Base-by-base conservation (phyloP, 169 alveolate genomes). In the Plasmodium adleri region DNA sequence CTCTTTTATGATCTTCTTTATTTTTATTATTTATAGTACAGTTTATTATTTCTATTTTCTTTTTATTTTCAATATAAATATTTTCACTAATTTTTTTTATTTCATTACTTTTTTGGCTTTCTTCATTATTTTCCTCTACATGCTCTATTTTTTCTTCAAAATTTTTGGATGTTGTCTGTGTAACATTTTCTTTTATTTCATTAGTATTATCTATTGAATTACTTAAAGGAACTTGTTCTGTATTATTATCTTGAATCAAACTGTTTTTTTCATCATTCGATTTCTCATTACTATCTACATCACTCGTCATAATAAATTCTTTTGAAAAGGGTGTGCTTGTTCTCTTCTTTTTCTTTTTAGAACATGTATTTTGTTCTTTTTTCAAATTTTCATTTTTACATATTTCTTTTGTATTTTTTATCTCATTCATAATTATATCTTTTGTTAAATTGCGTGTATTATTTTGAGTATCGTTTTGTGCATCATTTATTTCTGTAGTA, bases 391-490 rank as follows among this genome's bases (percentile, higher is more conserved):
- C 63, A 12, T 74, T 59, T 59, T n/a, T 22, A n/a, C 49, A 39
- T 32, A 22, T 32, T 49, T 64, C 70, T 5, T 63, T 58, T 22
- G 76, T 76, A n/a, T 64, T 62, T 20, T 76, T 76, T 76, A 76
- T 76, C 52, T 76, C 89, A 32, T 22, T 70, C 75, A 76, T 63
- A 15, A 76, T 76, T 49, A 76, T 76, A 45, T 76, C 89, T 70
- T 76, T 76, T 49, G 89, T 76, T 56, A 76, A 76, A 76, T 76
- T 63, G 8, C 89, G 74, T 7, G 89, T 76, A 43, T 63, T 45
- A 68, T 76, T 76, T 39, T 76, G 76, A 58, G 56, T 26, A 17
- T 76, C 78, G 45, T 26, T 76, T 43, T 58, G 17, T 22, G 15
- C 60, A 43, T 13, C 45, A 5, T 43, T 58, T 20, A 22, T 22